Base-by-base conservation (phyloP, 2,329 filamentous ascomycete species). In the Acarospora socialis region DNA sequence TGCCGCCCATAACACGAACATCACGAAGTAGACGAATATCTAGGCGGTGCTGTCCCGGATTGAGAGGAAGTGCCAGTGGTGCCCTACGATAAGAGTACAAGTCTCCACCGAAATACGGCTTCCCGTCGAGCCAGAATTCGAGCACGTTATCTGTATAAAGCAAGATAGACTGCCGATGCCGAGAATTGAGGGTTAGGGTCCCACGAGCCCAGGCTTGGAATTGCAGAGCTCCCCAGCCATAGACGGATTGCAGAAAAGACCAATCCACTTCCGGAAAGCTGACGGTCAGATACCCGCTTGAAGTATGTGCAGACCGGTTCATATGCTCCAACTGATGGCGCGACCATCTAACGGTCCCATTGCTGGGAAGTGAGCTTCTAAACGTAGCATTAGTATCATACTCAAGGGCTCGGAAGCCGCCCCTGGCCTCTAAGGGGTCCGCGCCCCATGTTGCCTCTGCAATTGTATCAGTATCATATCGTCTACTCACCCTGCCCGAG, bases 151-250 rank as follows among this genome's bases (percentile, higher is more conserved):
- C 59, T 2, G 57, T 60, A 39, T 61, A 59, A 1, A 73, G 39
- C 9, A 56, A 47, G 16, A 66, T 44, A 19, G 48, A 46, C 21
- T 48, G 49, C 12, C 19, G 19, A 18, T 20, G 30, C 16, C 23
- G 15, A 14, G 52, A 51, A 13, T 39, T 31, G 4, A 68, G 47
- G 12, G 49, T 46, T n/a, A 68, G 48, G 32, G 55, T 48, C 21
- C 69, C 68, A 29, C 68, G 57, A 16, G 60, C 56, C 69, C 69
- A 74, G 6, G 61, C 64, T 45, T 73, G 69, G 47, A 66, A 73
- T 43, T 73, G 69, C 8, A 68, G 50, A 12, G 65, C 65, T 28
- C 67, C 55, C 70, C 68, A 74, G 27, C 70, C 70, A 45, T 73
- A 73, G 8, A 71, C 51, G 8, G 55, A 49, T 39, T 65, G 63